Conservation (phyloP, 805 yeast species). For the Spathaspora girioi region DNA sequence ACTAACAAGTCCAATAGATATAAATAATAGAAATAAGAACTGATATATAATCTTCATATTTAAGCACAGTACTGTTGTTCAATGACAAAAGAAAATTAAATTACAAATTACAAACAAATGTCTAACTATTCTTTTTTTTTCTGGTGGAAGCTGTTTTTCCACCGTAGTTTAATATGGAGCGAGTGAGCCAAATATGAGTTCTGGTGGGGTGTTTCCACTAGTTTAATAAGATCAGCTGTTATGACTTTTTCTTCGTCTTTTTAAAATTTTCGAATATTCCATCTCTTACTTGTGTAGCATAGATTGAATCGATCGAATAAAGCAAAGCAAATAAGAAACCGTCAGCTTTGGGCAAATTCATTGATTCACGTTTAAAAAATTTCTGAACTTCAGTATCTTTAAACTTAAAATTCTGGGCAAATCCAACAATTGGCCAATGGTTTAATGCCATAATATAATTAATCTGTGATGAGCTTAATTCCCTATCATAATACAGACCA, state of each 20-base stretch:
- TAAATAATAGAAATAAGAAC: neutral
- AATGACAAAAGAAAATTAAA: neutral
- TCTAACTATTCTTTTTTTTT: too few species aligned
- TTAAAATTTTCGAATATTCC: conserved; percentile 21
- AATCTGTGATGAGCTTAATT: neutral
- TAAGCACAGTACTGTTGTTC: neutral
- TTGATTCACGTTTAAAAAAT: conserved; percentile 8
- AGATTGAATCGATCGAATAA: conserved; percentile 21
- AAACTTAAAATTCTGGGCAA: neutral
- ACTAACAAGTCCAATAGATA: neutral
- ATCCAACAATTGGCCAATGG: neutral
- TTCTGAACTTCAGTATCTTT: neutral
- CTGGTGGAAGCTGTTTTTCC: too few species aligned
- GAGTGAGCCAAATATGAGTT: too few species aligned
- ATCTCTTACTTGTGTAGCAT: conserved; percentile 15
- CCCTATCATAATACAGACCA: neutral
- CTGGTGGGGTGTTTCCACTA: too few species aligned
- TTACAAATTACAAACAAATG: neutral
- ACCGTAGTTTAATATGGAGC: too few species aligned
- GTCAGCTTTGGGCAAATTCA: conserved; percentile 15
- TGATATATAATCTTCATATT: neutral
- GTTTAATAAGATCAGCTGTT: too few species aligned
- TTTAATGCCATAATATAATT: neutral
- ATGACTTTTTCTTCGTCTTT: too few species aligned
- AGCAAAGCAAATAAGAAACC: conserved; percentile 27